Evolutionary conservation across 768 basidiomycete genomes (phyloP).

Genomic region (Baorangia bicolor): DNA sequence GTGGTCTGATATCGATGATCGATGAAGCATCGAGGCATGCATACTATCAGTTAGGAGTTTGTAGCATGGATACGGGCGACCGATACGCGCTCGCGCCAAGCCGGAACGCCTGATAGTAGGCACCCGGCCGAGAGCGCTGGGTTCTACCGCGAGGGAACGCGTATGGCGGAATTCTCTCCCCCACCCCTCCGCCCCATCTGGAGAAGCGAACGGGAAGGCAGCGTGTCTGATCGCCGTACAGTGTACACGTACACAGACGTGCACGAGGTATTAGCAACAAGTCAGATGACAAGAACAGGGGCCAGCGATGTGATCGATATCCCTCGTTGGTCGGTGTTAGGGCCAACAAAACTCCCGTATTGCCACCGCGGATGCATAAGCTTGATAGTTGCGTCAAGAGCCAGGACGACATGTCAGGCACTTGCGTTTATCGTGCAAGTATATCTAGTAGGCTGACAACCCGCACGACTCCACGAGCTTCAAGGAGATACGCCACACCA

Average conservation of each 20-base stretch:
- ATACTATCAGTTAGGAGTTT: too few species aligned
- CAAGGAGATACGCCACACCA: conserved; percentile 1
- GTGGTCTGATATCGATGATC: too few species aligned
- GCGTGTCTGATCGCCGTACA: background rate
- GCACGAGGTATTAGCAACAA: background rate
- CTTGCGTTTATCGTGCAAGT: background rate
- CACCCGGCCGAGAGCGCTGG: too few species aligned
- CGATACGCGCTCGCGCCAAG: too few species aligned
- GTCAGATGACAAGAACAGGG: background rate
- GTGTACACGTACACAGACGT: background rate
- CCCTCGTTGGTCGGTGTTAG: background rate
- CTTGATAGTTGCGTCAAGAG: background rate
- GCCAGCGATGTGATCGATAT: background rate
- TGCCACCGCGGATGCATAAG: background rate
- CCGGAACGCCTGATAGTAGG: too few species aligned
- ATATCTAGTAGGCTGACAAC: background rate
- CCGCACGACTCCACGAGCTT: too few species aligned
- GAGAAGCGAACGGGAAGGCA: too few species aligned
- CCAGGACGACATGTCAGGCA: background rate
- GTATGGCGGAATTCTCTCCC: background rate
- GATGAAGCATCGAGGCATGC: too few species aligned
- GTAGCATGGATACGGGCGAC: too few species aligned
- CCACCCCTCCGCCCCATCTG: background rate
- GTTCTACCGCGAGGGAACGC: background rate
- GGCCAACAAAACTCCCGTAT: too few species aligned